Evolutionary conservation across 768 basidiomycete species (phyloP).

Genomic region (Pisolithus orientalis): DNA sequence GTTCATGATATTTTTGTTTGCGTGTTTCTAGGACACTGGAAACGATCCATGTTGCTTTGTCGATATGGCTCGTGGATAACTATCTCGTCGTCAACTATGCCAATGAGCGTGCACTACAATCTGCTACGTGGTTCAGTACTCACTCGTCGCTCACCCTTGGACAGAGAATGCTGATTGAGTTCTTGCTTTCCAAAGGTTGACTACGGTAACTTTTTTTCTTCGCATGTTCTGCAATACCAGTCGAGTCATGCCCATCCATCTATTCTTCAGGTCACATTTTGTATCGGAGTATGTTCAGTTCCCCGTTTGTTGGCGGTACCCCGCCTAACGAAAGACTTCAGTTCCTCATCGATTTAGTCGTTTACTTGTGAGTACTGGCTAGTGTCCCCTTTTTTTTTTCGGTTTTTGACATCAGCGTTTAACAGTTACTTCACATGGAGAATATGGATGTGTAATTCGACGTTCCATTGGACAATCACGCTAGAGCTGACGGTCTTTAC

Average conservation of each 20-base stretch:
- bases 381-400: neutral
- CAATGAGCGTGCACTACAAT: neutral
- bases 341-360: conserved; percentile 3
- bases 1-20: no score
- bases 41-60: conserved; percentile 3
- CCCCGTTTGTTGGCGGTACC: neutral
- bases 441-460: conserved; percentile 4
- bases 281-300: neutral
- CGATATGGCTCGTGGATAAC: conserved; percentile 6
- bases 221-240: neutral
- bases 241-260: neutral
- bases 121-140: conserved; percentile 1
- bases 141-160: neutral
- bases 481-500: neutral
- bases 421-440: conserved; percentile 8
- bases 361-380: conserved; percentile 3
- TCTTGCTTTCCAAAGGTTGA: neutral
- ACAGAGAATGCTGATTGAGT: neutral
- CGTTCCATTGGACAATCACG: neutral
- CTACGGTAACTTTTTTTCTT: neutral
- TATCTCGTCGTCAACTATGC: conserved; percentile 1
- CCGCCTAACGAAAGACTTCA: neutral
- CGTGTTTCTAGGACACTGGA: neutral
- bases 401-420: neutral
- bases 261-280: neutral